These are phyloP conservation scores for Casuarina glauca DNA, from an alignment of 306 rosid species.

Conservation along the genomic window DNA sequence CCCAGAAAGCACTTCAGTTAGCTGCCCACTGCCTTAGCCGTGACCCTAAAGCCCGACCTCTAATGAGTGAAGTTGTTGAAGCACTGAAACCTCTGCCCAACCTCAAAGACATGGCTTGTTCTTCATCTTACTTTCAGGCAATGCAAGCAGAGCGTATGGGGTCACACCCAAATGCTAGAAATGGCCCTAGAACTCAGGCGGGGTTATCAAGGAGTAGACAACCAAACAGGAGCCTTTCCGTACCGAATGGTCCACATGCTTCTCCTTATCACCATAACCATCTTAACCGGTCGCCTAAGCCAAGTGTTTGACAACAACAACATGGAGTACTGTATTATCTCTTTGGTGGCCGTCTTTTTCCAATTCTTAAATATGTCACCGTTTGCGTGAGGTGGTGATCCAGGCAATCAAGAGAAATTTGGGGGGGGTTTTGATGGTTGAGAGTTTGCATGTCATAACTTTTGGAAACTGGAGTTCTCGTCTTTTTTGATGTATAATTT, in stretches of 20 bases:
- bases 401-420: not conserved
- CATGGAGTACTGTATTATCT: not conserved
- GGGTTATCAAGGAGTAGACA: constrained; percentile 26
- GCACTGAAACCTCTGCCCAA: constrained; percentile 27
- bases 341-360: not conserved
- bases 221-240: constrained; percentile 42
- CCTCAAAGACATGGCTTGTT: constrained; percentile 27
- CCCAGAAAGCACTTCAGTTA: constrained; percentile 36
- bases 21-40: constrained; percentile 41
- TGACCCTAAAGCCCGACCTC: constrained; percentile 51
- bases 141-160: constrained; percentile 24
- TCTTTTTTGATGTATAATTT: not conserved
- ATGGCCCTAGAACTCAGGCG: constrained; percentile 8
- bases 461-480: not conserved
- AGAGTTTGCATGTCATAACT: not conserved
- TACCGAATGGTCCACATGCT: constrained; percentile 8
- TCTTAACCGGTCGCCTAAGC: constrained; percentile 33
- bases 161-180: constrained; percentile 20
- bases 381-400: not conserved
- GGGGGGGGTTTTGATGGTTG: constrained; percentile 11
- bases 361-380: not conserved
- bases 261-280: constrained; percentile 32
- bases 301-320: not conserved
- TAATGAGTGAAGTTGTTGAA: constrained; percentile 59
- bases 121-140: constrained; percentile 30